These are phyloP conservation scores for Macrolepiota fuliginosa DNA, from an alignment of 768 basidiomycete genomes.

Conservation along the genomic window DNA sequence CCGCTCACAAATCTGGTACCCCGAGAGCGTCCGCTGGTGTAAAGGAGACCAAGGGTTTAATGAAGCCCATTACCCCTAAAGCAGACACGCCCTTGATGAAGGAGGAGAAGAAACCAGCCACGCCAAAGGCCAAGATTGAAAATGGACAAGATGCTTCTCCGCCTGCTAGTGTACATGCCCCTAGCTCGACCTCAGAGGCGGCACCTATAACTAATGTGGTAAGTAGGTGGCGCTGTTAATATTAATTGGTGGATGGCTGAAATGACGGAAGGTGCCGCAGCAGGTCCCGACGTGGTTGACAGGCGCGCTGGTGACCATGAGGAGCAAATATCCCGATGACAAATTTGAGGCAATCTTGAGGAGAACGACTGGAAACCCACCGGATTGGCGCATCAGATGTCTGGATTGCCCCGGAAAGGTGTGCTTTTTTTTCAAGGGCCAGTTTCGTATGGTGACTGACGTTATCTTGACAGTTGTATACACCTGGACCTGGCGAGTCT, in stretches of 20 bases:
- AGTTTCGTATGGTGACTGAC: constrained; percentile 9
- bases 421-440: constrained; percentile 16
- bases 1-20: constrained; percentile 25
- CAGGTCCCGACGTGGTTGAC: constrained; percentile 72
- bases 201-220: constrained; percentile 19
- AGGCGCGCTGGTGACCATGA: constrained; percentile 65
- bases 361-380: constrained; percentile 50
- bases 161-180: constrained; percentile 10
- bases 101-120: constrained; percentile 15
- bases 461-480: constrained; percentile 63
- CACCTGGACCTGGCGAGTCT: constrained; percentile 85
- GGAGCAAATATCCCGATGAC: constrained; percentile 75
- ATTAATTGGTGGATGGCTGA: background rate
- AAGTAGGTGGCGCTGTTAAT: constrained; percentile 3
- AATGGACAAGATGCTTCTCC: constrained; percentile 11
- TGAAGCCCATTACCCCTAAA: constrained; percentile 11
- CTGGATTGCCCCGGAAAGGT: constrained; percentile 94
- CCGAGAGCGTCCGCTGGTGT: constrained; percentile 4
- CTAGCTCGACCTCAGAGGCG: constrained; percentile 16
- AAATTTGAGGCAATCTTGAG: constrained; percentile 74
- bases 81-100: background rate
- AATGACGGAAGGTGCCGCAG: constrained; percentile 4
- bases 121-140: constrained; percentile 8
- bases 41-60: constrained; percentile 12
- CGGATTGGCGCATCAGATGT: constrained; percentile 92